Conservation (phyloP, 768 basidiomycete genomes). For the Amanita thiersii region DNA sequence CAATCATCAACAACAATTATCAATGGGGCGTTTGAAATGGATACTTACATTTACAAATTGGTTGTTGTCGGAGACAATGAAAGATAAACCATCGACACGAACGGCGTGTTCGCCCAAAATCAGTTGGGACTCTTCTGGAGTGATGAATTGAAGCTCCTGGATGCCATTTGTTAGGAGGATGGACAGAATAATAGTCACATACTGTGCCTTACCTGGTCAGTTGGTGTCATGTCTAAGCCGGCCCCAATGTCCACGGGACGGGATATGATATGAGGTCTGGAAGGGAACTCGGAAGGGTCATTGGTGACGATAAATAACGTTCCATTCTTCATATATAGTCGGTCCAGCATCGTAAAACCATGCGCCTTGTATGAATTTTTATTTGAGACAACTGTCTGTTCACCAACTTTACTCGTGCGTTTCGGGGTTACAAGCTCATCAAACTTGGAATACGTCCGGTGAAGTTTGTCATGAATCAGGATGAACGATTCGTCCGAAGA, state of each 20-base stretch:
- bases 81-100: slow-evolving; percentile 14
- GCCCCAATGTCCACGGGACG: slow-evolving; percentile 14
- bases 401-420: too few relatives aligned
- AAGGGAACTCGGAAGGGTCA: slow-evolving; percentile 31
- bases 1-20: background rate
- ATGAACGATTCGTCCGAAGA: too few relatives aligned
- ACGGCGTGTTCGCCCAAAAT: slow-evolving; percentile 15
- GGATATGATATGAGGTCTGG: slow-evolving; percentile 31
- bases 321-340: slow-evolving; percentile 67
- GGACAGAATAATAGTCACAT: background rate
- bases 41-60: slow-evolving; percentile 19
- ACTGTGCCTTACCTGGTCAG: slow-evolving; percentile 20
- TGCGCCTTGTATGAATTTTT: too few relatives aligned
- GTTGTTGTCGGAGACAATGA: slow-evolving; percentile 17
- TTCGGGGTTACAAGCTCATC: too few relatives aligned
- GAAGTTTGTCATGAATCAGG: too few relatives aligned
- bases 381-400: too few relatives aligned
- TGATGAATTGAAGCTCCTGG: slow-evolving; percentile 19
- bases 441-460: too few relatives aligned
- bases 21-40: background rate
- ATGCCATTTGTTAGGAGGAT: background rate
- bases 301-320: slow-evolving; percentile 59
- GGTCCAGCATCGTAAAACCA: slow-evolving; percentile 73
- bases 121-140: slow-evolving; percentile 13
- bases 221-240: slow-evolving; percentile 19